phyloP scores from a whole-genome alignment of 306 rosid genomes.

The Adenanthera pavonina region DNA sequence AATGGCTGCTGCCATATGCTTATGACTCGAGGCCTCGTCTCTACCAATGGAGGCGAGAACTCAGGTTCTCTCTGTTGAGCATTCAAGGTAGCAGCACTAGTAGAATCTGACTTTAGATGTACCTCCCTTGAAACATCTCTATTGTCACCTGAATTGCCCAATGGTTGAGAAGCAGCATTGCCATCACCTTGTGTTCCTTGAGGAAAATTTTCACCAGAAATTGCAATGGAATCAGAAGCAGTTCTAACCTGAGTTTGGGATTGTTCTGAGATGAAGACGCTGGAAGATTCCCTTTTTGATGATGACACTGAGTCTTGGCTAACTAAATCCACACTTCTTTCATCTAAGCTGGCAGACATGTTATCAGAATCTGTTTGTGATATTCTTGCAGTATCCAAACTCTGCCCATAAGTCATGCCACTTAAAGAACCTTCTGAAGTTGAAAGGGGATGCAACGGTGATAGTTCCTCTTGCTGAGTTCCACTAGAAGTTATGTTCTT shows the following conservation, averaged over 20 bases:
- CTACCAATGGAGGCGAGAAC: constrained; percentile 42
- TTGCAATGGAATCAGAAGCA: constrained; percentile 53
- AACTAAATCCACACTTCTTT: constrained; percentile 48
- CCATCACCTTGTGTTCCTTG: constrained; percentile 51
- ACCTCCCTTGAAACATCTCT: constrained; percentile 62
- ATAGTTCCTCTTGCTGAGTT: constrained; percentile 46
- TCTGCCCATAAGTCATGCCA: constrained; percentile 46
- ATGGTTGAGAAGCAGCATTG: constrained; percentile 38
- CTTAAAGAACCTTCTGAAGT: constrained; percentile 55
- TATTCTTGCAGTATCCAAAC: constrained; percentile 50
- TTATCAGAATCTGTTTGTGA: constrained; percentile 56
- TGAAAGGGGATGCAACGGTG: constrained; percentile 58
- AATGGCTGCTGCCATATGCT: constrained; percentile 52
- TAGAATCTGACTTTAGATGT: constrained; percentile 47
- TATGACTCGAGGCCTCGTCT: constrained; percentile 50
- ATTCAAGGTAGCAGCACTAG: constrained; percentile 28
- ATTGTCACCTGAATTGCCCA: constrained; percentile 49
- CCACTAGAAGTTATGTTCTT: constrained; percentile 45
- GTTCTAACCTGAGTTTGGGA: constrained; percentile 53
- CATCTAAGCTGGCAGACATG: constrained; percentile 51
- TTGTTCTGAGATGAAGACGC: constrained; percentile 41
- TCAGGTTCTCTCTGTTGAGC: constrained; percentile 52
- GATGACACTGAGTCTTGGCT: constrained; percentile 50
- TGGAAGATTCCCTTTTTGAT: constrained; percentile 53
- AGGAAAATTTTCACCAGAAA: constrained; percentile 37